These are phyloP conservation scores for Hypoxylon perforatum DNA, from an alignment of 495 filamentous ascomycete species.

Conservation along the genomic window DNA sequence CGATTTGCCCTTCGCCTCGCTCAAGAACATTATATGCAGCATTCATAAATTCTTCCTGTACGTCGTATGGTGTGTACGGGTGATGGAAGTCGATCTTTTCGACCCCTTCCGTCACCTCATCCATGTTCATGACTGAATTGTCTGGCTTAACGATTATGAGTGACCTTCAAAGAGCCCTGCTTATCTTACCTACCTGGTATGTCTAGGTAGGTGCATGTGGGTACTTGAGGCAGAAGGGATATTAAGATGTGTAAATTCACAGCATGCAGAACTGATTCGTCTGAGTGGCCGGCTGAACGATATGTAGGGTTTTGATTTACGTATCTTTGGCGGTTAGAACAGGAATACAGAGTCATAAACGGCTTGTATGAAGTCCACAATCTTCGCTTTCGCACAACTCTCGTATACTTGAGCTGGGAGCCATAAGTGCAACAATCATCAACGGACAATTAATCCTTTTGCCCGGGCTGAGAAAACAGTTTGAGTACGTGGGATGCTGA, in stretches of 20 bases:
- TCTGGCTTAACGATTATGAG: background rate
- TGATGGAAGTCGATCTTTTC: constrained; percentile 79
- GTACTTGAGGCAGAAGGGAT: background rate
- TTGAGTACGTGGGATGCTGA: background rate
- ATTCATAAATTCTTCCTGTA: constrained; percentile 91
- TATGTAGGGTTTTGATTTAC: constrained; percentile 2
- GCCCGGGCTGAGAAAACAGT: background rate
- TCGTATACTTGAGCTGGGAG: constrained; percentile 1
- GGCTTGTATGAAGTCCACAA: background rate
- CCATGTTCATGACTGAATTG: constrained; percentile 28
- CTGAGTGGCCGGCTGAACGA: background rate
- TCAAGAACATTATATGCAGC: constrained; percentile 85
- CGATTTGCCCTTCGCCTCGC: constrained; percentile 78
- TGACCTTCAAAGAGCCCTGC: background rate
- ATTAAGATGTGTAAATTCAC: background rate
- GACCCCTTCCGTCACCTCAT: constrained; percentile 34
- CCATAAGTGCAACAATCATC: constrained; percentile 8
- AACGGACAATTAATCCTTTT: background rate
- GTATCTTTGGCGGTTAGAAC: background rate
- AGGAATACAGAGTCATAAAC: constrained; percentile 3
- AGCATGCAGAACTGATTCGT: constrained; percentile 9
- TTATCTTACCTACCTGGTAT: too few relatives aligned
- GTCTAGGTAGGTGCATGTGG: background rate
- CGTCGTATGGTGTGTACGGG: constrained; percentile 89
- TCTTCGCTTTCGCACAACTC: background rate